Base-by-base conservation (phyloP, 164 flowering plant species). In the Akebia trifoliata region DNA sequence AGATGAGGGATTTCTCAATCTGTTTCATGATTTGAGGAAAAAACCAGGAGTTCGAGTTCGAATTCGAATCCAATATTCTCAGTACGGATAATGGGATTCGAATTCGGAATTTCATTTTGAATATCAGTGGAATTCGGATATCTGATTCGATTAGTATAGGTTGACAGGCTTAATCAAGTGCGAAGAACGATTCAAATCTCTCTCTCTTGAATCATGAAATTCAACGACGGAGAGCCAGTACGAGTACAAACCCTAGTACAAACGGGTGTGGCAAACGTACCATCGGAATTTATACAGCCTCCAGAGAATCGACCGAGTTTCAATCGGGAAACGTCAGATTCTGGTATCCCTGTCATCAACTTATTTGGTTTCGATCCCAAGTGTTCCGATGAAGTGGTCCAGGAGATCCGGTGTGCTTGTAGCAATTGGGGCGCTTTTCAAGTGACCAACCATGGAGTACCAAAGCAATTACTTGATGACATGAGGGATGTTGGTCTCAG, bases 351-450 rank as follows among this genome's bases (percentile, higher is more conserved):
- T 1, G 34, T 70, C 12, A 65, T 92, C 68, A 82, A 86, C 66
- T 72, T 92, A 21, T 51, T 54, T 49, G 59, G 57, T 4, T 69
- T 66, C 29, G 68, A 73, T 15, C 55, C 73, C 38, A 6, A 34
- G 29, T 69, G 22, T 36, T 59, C 68, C 29, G 57, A 34, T 20
- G 42, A 60, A 8, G 67, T 74, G 35, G 60, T 49, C n/a, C 47
- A 24, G 15, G 52, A 72, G 10, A 59, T 92, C 61, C 56, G 64
- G 8, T 52, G 47, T 0, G 85, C 78, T 17, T 92, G 89, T 75
- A 49, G 65, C 20, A 77, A 82, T 2, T 93, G 97, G 98, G 97
- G 97, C 0, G 96, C 86, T 2, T 93, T 93, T 57, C 95, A 90
- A 47, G 81, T 87, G 30, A 68, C 51, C 50, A 78, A 82, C 68